Base-by-base conservation (phyloP, 164 flowering plant genomes). In the Nymphaea colorata region DNA sequence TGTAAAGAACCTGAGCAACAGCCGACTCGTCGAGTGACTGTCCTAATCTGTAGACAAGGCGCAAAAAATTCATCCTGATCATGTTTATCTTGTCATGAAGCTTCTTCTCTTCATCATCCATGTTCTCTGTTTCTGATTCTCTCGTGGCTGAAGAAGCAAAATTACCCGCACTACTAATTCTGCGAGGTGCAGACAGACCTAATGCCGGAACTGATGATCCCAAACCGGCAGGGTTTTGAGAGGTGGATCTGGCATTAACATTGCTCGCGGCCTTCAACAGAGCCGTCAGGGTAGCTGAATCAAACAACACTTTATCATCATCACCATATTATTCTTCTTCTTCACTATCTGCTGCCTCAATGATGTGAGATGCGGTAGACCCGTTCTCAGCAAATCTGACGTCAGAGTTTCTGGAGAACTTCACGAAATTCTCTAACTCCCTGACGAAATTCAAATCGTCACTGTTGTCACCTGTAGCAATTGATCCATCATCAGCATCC, bases 191-290 rank as follows among this genome's bases (percentile, higher is more conserved):
- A 8, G n/a, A 17, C 66, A 89, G 86, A 66, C 82, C 85, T 43
- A 82, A 66, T 44, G 95, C 73, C 41, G 81, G 80, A 41, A 79
- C 77, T 15, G 93, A 85, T 51, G 95, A 82, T 43, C 96, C 96
- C 78, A 93, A 75, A 57, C 98, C 98, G 59, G 93, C 98, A 51
- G 98, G 98, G n/a, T 87, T 89, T 72, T 90, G 97, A 45, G 94
- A 82, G 83, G 91, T 86, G 70, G 91, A 83, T 79, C 83, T 80
- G 25, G 89, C 94, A 74, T 91, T 96, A 51, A 15, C 87, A 78
- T 79, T 81, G 2, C 82, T 76, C 17, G 97, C 97, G 18, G 96
- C 97, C 82, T 94, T 94, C 77, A 94, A 68, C 41, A 94, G 88
- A 65, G 97, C 95, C 69, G 97, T 84, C 81, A 91, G 77, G 6